Percentiles rank a stretch among this genome's conserved stretches.
phyloP scores from a whole-genome alignment of 116 monocot species.

The Thalassia testudinum region DNA sequence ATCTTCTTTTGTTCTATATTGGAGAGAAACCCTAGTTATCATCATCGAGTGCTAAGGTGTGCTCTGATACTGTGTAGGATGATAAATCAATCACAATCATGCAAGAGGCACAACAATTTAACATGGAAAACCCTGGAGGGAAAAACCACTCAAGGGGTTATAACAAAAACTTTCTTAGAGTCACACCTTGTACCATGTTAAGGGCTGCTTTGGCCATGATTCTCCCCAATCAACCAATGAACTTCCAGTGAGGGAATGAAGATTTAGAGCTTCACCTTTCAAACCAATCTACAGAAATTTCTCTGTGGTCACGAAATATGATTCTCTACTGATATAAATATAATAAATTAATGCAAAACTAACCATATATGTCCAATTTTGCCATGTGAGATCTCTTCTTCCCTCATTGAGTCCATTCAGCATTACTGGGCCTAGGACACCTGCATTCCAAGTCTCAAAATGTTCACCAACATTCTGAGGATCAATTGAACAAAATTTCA shows the following conservation, averaged over 20 bases:
- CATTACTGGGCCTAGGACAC: slow-evolving; percentile 85
- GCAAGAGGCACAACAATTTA: too few relatives aligned
- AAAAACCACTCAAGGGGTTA: too few relatives aligned
- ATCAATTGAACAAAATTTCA: background rate
- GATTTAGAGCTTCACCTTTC: slow-evolving; percentile 47
- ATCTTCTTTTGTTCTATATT: too few relatives aligned
- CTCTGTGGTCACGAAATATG: background rate
- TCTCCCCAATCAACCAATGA: slow-evolving; percentile 60
- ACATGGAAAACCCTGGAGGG: too few relatives aligned
- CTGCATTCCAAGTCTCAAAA: slow-evolving; percentile 91
- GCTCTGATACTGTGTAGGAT: too few relatives aligned
- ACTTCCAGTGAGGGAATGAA: slow-evolving; percentile 46
- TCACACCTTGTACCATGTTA: slow-evolving; percentile 78
- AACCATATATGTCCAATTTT: slow-evolving; percentile 86
- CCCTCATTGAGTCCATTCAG: slow-evolving; percentile 76
- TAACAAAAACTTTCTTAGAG: background rate
- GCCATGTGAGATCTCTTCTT: slow-evolving; percentile 70
- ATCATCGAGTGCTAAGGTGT: too few relatives aligned
- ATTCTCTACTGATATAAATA: background rate
- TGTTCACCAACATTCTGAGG: slow-evolving; percentile 86
- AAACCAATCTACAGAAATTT: slow-evolving; percentile 42
- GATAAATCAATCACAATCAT: too few relatives aligned
- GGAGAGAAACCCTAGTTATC: too few relatives aligned
- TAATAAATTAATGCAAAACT: background rate
- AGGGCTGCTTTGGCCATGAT: slow-evolving; percentile 22